phyloP scores from a whole-genome alignment of 2,329 filamentous ascomycete genomes.

The Ceratocystis harringtonii region DNA sequence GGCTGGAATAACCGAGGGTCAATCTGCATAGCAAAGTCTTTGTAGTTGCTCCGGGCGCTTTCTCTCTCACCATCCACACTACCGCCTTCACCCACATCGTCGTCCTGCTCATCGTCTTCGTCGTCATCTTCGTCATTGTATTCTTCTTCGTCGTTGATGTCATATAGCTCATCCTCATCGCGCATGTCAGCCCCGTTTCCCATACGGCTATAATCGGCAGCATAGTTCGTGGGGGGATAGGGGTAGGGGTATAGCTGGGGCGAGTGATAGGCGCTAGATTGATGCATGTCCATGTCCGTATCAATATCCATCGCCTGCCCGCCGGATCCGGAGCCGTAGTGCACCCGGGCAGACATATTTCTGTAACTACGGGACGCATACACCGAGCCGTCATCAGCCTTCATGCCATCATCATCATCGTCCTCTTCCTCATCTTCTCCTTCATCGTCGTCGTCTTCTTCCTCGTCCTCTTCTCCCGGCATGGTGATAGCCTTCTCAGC shows the following conservation, averaged over 20 bases:
- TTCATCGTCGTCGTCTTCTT: conserved; percentile 8
- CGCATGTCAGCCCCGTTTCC: neutral
- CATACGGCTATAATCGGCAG: neutral
- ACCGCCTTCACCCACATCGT: conserved; percentile 18
- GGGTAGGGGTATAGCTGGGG: neutral
- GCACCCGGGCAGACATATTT: neutral
- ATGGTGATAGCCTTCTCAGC: conserved; percentile 9
- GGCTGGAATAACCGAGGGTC: conserved; percentile 12
- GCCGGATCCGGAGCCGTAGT: neutral
- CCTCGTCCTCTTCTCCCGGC: conserved; percentile 14
- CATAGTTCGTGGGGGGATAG: neutral
- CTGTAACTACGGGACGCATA: neutral
- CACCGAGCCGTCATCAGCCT: neutral
- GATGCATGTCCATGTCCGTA: neutral
- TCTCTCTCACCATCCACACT: conserved; percentile 18
- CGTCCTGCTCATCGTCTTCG: conserved; percentile 20
- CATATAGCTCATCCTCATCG: conserved; percentile 14
- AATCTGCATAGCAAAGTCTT: conserved; percentile 17
- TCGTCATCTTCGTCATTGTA: conserved; percentile 22
- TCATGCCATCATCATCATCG: conserved; percentile 19
- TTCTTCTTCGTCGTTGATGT: conserved; percentile 20
- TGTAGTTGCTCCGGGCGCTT: conserved; percentile 20
- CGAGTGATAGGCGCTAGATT: neutral
- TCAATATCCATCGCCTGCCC: neutral
- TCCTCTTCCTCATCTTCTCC: conserved; percentile 17